Evolutionary conservation across 768 basidiomycete genomes (phyloP).

Genomic region (Cyclocybe cylindracea): DNA sequence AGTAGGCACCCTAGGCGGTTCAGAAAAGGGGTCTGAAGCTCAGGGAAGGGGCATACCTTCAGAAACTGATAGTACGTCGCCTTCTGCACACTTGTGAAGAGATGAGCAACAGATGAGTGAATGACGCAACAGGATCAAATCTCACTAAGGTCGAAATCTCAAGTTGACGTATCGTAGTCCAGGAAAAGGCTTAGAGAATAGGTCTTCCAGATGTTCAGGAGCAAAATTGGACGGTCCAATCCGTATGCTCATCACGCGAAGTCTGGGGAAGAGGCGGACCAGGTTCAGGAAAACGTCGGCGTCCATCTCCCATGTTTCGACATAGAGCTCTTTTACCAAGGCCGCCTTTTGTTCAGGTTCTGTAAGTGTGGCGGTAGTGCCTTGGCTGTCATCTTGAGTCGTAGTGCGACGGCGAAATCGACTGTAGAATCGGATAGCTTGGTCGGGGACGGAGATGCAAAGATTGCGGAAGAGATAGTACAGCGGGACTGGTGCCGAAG

Average conservation of each 20-base stretch:
- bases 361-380: background rate
- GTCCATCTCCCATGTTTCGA: conserved; percentile 72
- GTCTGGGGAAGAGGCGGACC: conserved; percentile 49
- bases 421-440: conserved; percentile 58
- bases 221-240: conserved; percentile 76
- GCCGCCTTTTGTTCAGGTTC: conserved; percentile 13
- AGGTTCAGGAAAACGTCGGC: conserved; percentile 77
- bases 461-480: conserved; percentile 62
- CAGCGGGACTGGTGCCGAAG: conserved; percentile 56
- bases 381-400: background rate
- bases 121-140: conserved; percentile 1
- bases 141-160: conserved; percentile 85
- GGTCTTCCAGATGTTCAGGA: conserved; percentile 77
- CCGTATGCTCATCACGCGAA: conserved; percentile 58
- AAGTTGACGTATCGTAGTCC: conserved; percentile 50
- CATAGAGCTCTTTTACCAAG: conserved; percentile 49
- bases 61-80: conserved; percentile 83
- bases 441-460: conserved; percentile 48
- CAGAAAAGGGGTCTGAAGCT: background rate
- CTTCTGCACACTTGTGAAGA: conserved; percentile 53
- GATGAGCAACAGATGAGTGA: conserved; percentile 1
- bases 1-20: conserved; percentile 68
- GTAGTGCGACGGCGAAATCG: conserved; percentile 41
- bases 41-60: conserved; percentile 43
- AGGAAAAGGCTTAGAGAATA: conserved; percentile 43